Evolutionary conservation across 768 basidiomycete species (phyloP), one percentile per base, ranked within the genome.

Genomic region (Lactarius sp.): DNA sequence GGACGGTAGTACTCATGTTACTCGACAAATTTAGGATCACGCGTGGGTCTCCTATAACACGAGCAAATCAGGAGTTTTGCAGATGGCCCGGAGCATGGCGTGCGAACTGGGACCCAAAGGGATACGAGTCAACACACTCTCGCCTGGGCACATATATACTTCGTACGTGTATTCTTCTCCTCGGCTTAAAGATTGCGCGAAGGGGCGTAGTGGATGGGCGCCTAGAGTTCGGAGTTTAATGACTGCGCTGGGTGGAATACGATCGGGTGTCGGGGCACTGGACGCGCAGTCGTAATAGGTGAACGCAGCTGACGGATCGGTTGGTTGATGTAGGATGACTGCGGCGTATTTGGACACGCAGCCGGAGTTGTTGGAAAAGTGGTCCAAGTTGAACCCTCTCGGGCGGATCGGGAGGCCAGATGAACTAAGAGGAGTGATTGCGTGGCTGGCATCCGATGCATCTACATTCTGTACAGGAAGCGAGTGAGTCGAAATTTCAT

Each of bases 81-180:
- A 92, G 74, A 90, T 90, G 87, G 84, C 79, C 6, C 82, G 90
- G 49, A 89, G 86, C 72, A 86, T 92, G 87, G 89, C 89, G 4
- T 90, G 87, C 70, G 89, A 92, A 70, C 79, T 92, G 2, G 90
- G 87, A 1, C 75, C 70, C 41, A 76, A 84, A 71, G 75, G 78
- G 2, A 90, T 92, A 55, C 80, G 90, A 3, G 87, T 90, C 62
- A 92, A 92, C 72, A 78, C 85, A 13, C 77, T 92, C 56, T 90
- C 89, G 10, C 88, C 88, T 0, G 88, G 90, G 3, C 81, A 88
- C 69, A 88, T 90, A 33, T 87, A 87, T 70, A 90, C 88, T 7
- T 52, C 66, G 67, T 68, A 42, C 36, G 67, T 59, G 18, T 10
- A 12, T 34, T n/a, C 6, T 31, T 41, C 18, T 33, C 7, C 5